Conservation (phyloP, 2,329 filamentous ascomycete species). For the Didymella exigua region DNA sequence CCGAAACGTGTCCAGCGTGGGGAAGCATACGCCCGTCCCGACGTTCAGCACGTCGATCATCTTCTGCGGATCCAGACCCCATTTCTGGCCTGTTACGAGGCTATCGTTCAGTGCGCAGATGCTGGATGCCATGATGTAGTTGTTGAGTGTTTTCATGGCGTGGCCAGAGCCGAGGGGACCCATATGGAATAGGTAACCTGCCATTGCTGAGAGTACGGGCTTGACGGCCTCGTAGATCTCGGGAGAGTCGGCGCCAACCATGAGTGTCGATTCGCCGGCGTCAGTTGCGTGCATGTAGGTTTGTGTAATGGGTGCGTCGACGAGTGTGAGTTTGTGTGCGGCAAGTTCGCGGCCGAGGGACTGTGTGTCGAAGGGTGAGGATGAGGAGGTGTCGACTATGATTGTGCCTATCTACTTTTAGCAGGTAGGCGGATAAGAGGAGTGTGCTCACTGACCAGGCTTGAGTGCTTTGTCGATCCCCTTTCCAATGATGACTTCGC, state of each 20-base stretch:
- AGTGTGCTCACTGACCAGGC: not conserved
- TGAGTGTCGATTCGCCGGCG: constrained; percentile 42
- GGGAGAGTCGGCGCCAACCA: constrained; percentile 39
- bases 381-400: constrained; percentile 45
- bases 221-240: constrained; percentile 38
- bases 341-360: constrained; percentile 40
- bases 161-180: constrained; percentile 43
- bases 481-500: constrained; percentile 6
- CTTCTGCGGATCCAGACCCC: constrained; percentile 44
- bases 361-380: constrained; percentile 45
- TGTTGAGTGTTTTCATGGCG: constrained; percentile 45
- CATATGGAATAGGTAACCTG: constrained; percentile 45
- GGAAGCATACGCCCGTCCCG: constrained; percentile 49
- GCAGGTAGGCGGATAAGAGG: not conserved
- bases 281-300: constrained; percentile 47
- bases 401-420: constrained; percentile 28
- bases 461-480: not conserved
- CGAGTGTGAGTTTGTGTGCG: constrained; percentile 36
- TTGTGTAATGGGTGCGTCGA: constrained; percentile 47
- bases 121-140: constrained; percentile 42
- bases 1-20: constrained; percentile 27
- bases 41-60: constrained; percentile 53
- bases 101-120: constrained; percentile 43
- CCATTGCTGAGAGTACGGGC: constrained; percentile 44
- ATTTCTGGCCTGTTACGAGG: constrained; percentile 44